Conservation (phyloP, 148 eudicot species). For the Rhododendron mucronatum region DNA sequence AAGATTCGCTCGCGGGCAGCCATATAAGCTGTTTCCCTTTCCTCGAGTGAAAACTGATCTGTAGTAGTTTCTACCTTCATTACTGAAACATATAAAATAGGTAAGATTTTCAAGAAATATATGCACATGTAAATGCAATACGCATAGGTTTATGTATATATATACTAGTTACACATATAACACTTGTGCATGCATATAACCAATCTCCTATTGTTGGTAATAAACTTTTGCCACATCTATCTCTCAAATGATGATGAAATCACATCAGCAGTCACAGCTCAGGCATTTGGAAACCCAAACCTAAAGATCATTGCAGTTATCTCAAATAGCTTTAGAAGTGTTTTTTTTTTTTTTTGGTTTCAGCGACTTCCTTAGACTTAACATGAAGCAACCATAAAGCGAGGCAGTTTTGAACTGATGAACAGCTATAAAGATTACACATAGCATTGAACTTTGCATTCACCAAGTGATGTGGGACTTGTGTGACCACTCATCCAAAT, state of each 20-base stretch:
- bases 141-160: neutral
- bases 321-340: neutral
- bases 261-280: neutral
- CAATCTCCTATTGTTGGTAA: neutral
- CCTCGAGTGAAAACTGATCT: slow-evolving; percentile 43
- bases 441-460: neutral
- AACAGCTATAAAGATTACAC: neutral
- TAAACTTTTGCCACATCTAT: neutral
- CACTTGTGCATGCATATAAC: neutral
- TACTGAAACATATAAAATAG: slow-evolving; percentile 26
- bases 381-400: neutral
- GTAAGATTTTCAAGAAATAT: neutral
- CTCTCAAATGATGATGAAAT: neutral
- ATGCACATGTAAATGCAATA: neutral
- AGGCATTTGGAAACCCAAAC: neutral
- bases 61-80: slow-evolving; percentile 32
- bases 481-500: neutral
- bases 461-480: neutral
- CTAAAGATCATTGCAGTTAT: neutral
- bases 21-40: slow-evolving; percentile 80
- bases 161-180: neutral
- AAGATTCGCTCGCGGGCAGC: slow-evolving; percentile 88
- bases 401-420: neutral
- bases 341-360: neutral
- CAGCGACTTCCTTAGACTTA: neutral